Conservation (phyloP, 768 basidiomycete genomes). For the Mycena alexandri region DNA sequence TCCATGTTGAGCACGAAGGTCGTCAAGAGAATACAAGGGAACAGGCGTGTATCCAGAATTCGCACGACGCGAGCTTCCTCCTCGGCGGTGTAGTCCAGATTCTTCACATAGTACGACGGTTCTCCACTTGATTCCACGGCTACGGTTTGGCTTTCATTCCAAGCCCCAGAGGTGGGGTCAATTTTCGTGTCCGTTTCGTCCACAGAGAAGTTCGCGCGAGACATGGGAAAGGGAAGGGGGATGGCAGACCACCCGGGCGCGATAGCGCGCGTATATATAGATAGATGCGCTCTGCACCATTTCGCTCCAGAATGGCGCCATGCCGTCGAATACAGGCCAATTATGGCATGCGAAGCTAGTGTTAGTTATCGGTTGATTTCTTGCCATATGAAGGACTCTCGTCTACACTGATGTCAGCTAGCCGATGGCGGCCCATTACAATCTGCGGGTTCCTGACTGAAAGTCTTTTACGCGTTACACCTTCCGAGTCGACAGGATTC, state of each 20-base stretch:
- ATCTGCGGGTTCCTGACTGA: no score
- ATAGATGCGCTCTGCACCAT: conserved; percentile 20
- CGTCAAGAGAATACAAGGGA: conserved; percentile 48
- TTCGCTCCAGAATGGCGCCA: conserved; percentile 28
- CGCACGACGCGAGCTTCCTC: conserved; percentile 51
- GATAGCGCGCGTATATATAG: conserved; percentile 5
- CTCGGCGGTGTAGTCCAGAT: conserved; percentile 46
- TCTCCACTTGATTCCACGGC: conserved; percentile 21
- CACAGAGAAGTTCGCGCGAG: neutral
- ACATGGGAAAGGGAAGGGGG: no score
- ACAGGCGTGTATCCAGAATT: conserved; percentile 45
- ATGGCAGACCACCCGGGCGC: neutral
- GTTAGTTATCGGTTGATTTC: no score
- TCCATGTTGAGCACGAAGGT: conserved; percentile 55
- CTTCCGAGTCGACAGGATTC: no score
- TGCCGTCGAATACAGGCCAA: conserved; percentile 11
- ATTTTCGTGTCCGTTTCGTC: conserved; percentile 9
- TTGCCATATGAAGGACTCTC: no score
- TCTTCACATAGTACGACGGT: conserved; percentile 44
- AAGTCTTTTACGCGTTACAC: no score
- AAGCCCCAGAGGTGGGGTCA: neutral
- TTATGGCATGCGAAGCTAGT: conserved; percentile 2
- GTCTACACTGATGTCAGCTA: no score
- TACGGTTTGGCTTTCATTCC: conserved; percentile 24
- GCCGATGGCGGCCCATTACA: no score